phyloP scores from a whole-genome alignment of 257 asterid genomes.

The Solanum dulcamara region DNA sequence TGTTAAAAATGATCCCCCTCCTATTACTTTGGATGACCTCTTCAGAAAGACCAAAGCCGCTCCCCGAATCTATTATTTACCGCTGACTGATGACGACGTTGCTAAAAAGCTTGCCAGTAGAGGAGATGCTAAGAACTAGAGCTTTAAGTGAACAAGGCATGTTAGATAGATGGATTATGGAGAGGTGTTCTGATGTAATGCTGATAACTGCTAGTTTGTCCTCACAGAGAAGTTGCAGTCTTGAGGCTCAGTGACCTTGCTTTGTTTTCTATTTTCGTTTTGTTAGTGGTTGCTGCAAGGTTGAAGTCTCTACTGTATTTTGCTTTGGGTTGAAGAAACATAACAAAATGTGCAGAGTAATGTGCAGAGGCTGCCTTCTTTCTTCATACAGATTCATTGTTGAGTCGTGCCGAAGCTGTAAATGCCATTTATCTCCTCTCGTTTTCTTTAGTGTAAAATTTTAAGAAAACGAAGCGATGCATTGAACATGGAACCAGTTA shows the following conservation, averaged over 20 bases:
- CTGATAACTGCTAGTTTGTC: background rate
- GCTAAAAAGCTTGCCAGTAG: conserved; percentile 5
- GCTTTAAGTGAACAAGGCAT: background rate
- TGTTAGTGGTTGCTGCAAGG: background rate
- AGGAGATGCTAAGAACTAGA: background rate
- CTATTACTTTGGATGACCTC: conserved; percentile 19
- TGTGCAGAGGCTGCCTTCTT: background rate
- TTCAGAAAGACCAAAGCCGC: conserved; percentile 18
- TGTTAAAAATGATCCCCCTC: conserved; percentile 1
- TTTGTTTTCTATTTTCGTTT: background rate
- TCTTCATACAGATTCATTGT: background rate
- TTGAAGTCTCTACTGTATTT: background rate
- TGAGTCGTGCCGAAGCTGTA: background rate
- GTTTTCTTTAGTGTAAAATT: background rate
- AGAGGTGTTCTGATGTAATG: background rate
- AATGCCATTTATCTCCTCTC: background rate
- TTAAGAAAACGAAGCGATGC: background rate
- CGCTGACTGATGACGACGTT: conserved; percentile 24
- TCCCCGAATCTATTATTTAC: conserved; percentile 27
- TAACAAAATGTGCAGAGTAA: background rate
- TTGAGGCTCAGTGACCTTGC: background rate
- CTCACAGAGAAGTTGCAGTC: background rate
- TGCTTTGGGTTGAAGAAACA: background rate
- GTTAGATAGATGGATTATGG: background rate
- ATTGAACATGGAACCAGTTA: background rate